A percentile compares a stretch with the other conserved stretches of the same genome.
Conservation (phyloP, 1,284 basidiomycete genomes). For the Coriolopsis trogii region DNA sequence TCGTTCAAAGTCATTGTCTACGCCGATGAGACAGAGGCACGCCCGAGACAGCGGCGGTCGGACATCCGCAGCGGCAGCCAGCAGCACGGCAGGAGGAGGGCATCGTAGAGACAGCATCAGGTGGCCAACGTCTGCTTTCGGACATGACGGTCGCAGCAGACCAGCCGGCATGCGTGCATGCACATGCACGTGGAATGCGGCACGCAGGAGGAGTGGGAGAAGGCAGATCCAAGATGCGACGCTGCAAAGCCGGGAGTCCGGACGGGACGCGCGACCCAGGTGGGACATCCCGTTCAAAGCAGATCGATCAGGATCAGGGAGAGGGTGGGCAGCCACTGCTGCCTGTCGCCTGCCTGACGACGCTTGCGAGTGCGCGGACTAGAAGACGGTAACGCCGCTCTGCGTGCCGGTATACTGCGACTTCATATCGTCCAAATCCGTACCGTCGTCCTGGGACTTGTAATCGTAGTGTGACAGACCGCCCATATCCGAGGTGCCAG, state of each 20-base stretch:
- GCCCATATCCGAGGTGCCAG: conserved; percentile 77
- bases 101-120: not conserved
- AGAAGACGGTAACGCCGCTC: conserved; percentile 83
- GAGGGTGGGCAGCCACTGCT: no score
- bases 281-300: no score
- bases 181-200: conserved; percentile 15
- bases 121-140: not conserved
- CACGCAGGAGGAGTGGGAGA: conserved; percentile 19
- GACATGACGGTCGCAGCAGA: conserved; percentile 17
- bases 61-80: no score
- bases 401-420: conserved; percentile 83
- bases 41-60: no score
- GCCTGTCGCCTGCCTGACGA: conserved; percentile 23
- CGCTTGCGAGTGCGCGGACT: conserved; percentile 26
- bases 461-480: conserved; percentile 81
- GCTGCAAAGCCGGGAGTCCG: conserved; percentile 14
- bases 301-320: no score
- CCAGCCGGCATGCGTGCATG: conserved; percentile 16
- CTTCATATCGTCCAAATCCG: conserved; percentile 81
- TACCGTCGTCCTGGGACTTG: conserved; percentile 82
- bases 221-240: conserved; percentile 28
- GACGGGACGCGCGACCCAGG: conserved; percentile 2
- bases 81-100: no score
- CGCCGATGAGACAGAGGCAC: no score
- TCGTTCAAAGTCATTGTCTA: no score